phyloP scores from a whole-genome alignment of 1,139 yeast genomes.

The Suhomyces bribrorum region DNA sequence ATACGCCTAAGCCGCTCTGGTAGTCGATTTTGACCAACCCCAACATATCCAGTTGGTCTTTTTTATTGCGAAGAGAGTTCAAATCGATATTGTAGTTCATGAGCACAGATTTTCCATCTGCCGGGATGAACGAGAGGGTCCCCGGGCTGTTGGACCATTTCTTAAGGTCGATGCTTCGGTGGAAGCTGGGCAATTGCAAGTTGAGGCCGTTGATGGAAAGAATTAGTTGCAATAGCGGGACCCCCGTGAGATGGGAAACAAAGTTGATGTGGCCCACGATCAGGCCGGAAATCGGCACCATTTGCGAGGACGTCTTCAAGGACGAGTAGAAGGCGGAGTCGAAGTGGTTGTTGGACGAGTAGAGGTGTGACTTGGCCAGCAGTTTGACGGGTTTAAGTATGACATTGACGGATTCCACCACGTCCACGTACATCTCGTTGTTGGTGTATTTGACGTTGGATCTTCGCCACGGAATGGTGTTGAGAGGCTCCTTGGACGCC shows the following conservation, averaged over 20 bases:
- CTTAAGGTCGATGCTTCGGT: constrained; percentile 54
- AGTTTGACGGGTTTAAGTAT: constrained; percentile 32
- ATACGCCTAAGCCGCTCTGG: constrained; percentile 59
- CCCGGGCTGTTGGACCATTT: constrained; percentile 45
- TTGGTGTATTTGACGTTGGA: constrained; percentile 64
- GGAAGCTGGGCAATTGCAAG: constrained; percentile 55
- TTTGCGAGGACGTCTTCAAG: constrained; percentile 17
- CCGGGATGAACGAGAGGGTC: constrained; percentile 72
- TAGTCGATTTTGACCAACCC: constrained; percentile 66
- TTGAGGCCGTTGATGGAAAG: constrained; percentile 48
- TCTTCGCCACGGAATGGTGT: constrained; percentile 72
- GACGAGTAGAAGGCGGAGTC: constrained; percentile 24
- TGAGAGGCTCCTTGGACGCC: constrained; percentile 6
- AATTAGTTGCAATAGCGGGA: constrained; percentile 66
- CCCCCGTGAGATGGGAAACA: constrained; percentile 70
- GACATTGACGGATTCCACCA: constrained; percentile 59
- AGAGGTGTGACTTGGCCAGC: constrained; percentile 6
- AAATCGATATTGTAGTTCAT: constrained; percentile 66
- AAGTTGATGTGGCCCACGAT: constrained; percentile 67
- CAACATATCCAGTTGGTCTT: constrained; percentile 28
- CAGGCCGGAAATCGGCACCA: constrained; percentile 54
- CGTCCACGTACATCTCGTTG: constrained; percentile 81
- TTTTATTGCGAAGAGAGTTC: constrained; percentile 21
- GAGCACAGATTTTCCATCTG: constrained; percentile 75
- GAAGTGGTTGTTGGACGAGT: constrained; percentile 14